Percentiles rank a stretch among this genome's conserved stretches.
These are phyloP conservation scores for Globisporangium echinulatum DNA, from an alignment of 352 stramenopile genomes.

Conservation along the genomic window DNA sequence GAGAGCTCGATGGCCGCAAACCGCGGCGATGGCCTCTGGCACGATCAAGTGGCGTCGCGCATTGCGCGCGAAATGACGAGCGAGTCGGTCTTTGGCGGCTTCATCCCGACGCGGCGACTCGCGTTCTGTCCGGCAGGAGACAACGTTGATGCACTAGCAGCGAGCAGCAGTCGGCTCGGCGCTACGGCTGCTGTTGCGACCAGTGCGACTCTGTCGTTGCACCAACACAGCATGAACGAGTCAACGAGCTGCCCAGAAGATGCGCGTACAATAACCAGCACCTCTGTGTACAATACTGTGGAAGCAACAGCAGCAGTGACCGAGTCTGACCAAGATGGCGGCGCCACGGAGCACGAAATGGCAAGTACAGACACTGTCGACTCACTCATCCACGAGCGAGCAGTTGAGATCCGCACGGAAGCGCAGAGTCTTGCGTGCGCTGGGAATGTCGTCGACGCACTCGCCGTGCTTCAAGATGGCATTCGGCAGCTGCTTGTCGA, in stretches of 20 bases:
- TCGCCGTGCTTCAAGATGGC: conserved; percentile 35
- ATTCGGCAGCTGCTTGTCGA: conserved; percentile 39
- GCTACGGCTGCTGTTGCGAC: too few relatives aligned
- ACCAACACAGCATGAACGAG: not conserved
- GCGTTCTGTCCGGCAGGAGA: conserved; percentile 11
- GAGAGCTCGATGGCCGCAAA: conserved; percentile 17
- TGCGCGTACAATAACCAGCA: too few relatives aligned
- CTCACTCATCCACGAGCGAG: conserved; percentile 10
- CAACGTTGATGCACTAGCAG: too few relatives aligned
- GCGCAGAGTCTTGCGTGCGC: conserved; percentile 13
- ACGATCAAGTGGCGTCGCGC: conserved; percentile 37
- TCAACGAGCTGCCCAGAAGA: not conserved
- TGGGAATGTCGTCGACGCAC: conserved; percentile 26
- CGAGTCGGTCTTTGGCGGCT: conserved; percentile 43
- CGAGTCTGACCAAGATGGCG: too few relatives aligned
- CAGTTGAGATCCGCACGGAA: conserved; percentile 16
- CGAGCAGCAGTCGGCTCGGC: conserved; percentile 4
- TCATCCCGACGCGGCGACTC: conserved; percentile 26
- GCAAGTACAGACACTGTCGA: not conserved
- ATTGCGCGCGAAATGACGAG: conserved; percentile 51
- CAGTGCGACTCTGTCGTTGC: too few relatives aligned
- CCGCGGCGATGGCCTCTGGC: conserved; percentile 26
- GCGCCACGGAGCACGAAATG: too few relatives aligned
- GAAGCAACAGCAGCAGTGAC: too few relatives aligned
- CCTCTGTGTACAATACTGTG: too few relatives aligned